phyloP scores from a whole-genome alignment of 139 green algal species.

The Pedinophyceae sp. region DNA sequence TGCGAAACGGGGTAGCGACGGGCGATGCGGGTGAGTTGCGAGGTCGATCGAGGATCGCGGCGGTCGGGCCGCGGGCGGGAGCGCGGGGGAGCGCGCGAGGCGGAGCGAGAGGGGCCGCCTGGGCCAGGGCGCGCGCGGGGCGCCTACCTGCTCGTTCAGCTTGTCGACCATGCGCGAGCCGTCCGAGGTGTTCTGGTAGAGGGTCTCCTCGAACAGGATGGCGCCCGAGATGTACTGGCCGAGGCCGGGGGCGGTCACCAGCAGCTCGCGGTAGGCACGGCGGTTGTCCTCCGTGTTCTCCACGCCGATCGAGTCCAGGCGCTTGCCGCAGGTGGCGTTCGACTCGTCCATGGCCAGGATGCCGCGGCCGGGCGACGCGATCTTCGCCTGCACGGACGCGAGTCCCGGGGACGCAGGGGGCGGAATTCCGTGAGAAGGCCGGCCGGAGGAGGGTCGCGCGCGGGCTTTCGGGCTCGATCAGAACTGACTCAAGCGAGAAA shows the following conservation, averaged over 20 bases:
- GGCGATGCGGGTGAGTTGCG: too few species aligned
- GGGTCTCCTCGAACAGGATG: slow-evolving; percentile 98
- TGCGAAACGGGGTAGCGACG: too few species aligned
- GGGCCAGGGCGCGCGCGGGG: too few species aligned
- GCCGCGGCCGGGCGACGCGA: slow-evolving; percentile 67
- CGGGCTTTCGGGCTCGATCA: not conserved
- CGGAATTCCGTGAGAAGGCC: not conserved
- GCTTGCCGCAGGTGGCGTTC: slow-evolving; percentile 92
- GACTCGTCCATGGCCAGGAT: slow-evolving; percentile 99
- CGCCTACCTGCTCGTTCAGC: slow-evolving; percentile 50
- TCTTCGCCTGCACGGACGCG: slow-evolving; percentile 40
- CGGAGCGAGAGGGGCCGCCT: too few species aligned
- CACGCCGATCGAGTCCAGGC: slow-evolving; percentile 89
- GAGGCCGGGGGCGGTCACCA: slow-evolving; percentile 76
- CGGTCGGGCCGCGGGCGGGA: too few species aligned
- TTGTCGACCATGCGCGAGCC: slow-evolving; percentile 76
- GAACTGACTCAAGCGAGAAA: not conserved
- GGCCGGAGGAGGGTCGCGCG: not conserved
- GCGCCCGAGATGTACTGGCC: slow-evolving; percentile 79
- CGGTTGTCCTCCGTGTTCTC: slow-evolving; percentile 99
- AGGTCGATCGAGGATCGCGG: too few species aligned
- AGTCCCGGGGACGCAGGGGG: not conserved
- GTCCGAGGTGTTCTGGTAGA: slow-evolving; percentile 78
- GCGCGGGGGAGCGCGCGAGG: too few species aligned
- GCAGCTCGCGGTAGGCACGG: slow-evolving; percentile 86